Base-by-base conservation (phyloP, 176 grass and related monocot species). In the Luzula sylvatica region DNA sequence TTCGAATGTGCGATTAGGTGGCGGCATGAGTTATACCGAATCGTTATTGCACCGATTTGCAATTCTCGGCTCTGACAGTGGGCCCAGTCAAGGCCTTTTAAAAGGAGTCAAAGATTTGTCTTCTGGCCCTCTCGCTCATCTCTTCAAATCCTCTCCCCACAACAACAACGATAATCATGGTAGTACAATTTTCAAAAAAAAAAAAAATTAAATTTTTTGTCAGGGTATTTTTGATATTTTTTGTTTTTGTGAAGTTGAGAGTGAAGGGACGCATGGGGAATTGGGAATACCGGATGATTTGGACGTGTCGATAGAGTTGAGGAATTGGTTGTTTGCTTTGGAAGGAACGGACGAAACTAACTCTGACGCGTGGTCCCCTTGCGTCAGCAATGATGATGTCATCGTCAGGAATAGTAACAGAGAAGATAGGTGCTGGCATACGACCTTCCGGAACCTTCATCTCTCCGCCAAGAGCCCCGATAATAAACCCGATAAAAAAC, bases 361-460 rank as follows among this genome's bases (percentile, higher is more conserved):
- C 52, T 69, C 55, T 15, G 69, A 87, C 50, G 64, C 45, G 72
- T 80, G 62, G 65, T 63, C 74, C 19, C 69, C 42, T 52, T 41
- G 43, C 47, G 25, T 64, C 43, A 53, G 44, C 49, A n/a, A n/a
- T n/a, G 67, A 26, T 56, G 72, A 83, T 59, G 25, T 28, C 70
- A 46, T 90, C 57, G n/a, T n/a, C n/a, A n/a, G n/a, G n/a, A n/a
- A n/a, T n/a, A n/a, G n/a, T n/a, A 80, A 61, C 46, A 87, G 93
- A 79, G 93, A 90, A 80, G 93, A 98, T n/a, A 98, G 73, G 46
- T 98, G 93, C 70, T 98, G 93, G 93, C 93, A 98, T 79, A 83
- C 82, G 26, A 83, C 86, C 11, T 98, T 98, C 61, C 83, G 64
- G 58, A 87, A 73, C 73, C 62, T 98, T 52, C 81, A 90, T 28